These are phyloP conservation scores for Lachnellula willkommii DNA, from an alignment of 2,329 filamentous ascomycete genomes.

Conservation along the genomic window DNA sequence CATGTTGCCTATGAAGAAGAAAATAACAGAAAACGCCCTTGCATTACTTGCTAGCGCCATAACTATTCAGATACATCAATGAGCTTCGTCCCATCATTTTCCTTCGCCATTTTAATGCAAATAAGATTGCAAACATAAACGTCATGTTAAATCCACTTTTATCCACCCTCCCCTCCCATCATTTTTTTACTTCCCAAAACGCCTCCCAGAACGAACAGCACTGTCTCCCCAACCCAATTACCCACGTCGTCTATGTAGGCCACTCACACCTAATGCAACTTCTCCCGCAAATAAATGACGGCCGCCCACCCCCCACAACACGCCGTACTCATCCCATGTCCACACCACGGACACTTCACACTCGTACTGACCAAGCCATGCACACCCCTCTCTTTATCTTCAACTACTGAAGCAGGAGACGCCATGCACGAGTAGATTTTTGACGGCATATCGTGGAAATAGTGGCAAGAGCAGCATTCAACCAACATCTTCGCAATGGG, in stretches of 20 bases:
- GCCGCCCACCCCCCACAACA: conserved; percentile 67
- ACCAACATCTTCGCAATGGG: conserved; percentile 57
- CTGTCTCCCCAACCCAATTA: not conserved
- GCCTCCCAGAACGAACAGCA: too few relatives aligned
- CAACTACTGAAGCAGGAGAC: conserved; percentile 50
- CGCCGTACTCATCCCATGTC: conserved; percentile 61
- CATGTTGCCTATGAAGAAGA: too few relatives aligned
- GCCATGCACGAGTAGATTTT: conserved; percentile 61
- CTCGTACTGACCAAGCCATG: conserved; percentile 54
- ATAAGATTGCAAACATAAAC: too few relatives aligned
- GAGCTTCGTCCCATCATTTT: too few relatives aligned
- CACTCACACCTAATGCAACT: conserved; percentile 41
- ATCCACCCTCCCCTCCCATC: too few relatives aligned
- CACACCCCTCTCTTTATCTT: conserved; percentile 47
- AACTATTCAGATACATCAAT: too few relatives aligned
- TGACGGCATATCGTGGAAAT: conserved; percentile 61
- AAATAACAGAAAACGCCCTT: too few relatives aligned
- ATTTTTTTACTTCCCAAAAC: too few relatives aligned
- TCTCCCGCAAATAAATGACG: conserved; percentile 60
- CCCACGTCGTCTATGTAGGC: not conserved
- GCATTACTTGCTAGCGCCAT: too few relatives aligned
- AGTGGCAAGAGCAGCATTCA: conserved; percentile 59
- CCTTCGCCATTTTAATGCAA: too few relatives aligned
- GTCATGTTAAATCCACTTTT: too few relatives aligned
- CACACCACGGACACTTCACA: conserved; percentile 67